Base-by-base conservation (phyloP, 208 protist species). In the Acanthamoeba castellanii region DNA sequence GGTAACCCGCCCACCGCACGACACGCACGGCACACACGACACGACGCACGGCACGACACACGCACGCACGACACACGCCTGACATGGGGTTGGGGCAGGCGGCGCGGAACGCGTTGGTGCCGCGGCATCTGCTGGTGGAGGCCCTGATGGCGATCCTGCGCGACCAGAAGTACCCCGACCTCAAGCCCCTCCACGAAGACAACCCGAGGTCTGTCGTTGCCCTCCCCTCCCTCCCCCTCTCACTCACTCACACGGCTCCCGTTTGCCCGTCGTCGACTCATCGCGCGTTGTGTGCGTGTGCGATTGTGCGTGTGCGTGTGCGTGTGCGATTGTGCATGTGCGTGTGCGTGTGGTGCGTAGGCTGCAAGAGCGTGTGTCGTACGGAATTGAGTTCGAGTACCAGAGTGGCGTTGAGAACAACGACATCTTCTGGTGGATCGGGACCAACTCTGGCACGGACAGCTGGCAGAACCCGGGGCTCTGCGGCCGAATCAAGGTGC, bases 401-500 rank as follows among this genome's bases (percentile, higher is more conserved):
- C 42, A 92, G 20, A 22, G 22, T 13, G 95, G 96, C 88, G 81
- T 96, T 52, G 95, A 96, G 55, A 88, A 96, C 70, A 96, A 96
- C 57, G 95, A 94, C 57, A 96, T 96, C 66, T 50, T 96, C 47
- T 94, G 76, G 57, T 96, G 92, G 88, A 74, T 96, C 50, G 95
- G 94, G 9, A 92, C 81, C 72, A 57, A 68, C 55, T 59, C 68
- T 7, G 94, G 94, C 20, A 61, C 47, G 25, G 66, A 78, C 37
- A 8, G 27, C 8, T 95, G 68, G 68, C 68, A 76, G 30, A 76
- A 76, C 34, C 68, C 68, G 27, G 68, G 18, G 11, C 68, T 76
- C 7, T 76, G 68, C 68, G 68, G 68, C 68, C 8, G 68, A 3
- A 27, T 76, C 13, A 76, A 76, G 68, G 68, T 70, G 16, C 27